Evolutionary conservation across 139 green algal genomes (phyloP), one percentile per base, ranked within the genome.

Genomic region (Astrephomene gubernaculifera): DNA sequence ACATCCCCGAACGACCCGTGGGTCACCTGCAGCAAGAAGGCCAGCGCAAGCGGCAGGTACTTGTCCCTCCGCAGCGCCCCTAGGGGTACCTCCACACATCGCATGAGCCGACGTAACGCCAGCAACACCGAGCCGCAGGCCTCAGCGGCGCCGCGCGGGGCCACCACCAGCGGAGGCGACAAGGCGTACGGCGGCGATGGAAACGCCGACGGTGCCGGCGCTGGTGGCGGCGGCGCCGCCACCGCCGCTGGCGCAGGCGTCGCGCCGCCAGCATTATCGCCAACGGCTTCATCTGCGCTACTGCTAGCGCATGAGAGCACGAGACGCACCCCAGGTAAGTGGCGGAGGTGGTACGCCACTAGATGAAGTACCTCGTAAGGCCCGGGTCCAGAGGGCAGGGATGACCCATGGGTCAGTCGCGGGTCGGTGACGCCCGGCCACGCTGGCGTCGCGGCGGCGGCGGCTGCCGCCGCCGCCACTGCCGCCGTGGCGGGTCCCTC

Each of bases 1-100:
- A n/a, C 65, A 5, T 12, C 68, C 36, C 41, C 12, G 49, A 12
- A 57, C 49, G 14, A 57, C 49, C 49, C 49, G 9, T 35, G n/a
- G n/a, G n/a, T 29, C 43, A 83, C 76, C 76, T 83, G 76, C 57
- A 83, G 76, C 76, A 10, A 24, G 29, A 73, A 39, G 14, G 76
- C 76, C 76, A 83, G 41, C 61, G 76, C 76, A 29, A 83, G 76
- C n/a, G 76, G 39, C 4, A 83, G 76, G 43, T 73, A 29, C 76
- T 72, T 33, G 41, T 83, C 76, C 57, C 76, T 17, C 60, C 76
- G 76, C 60, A 83, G 39, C 29, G 38, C n/a, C 57, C 39, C n/a
- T 60, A 83, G 60, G 17, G 76, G 76, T 60, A 83, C 19, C 76
- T 83, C 76, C 39, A 25, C 4, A 12, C 60, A 60, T 21, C 31